Evolutionary conservation across 2,329 filamentous ascomycete genomes (phyloP).

Genomic region (Rutstroemia sp.): DNA sequence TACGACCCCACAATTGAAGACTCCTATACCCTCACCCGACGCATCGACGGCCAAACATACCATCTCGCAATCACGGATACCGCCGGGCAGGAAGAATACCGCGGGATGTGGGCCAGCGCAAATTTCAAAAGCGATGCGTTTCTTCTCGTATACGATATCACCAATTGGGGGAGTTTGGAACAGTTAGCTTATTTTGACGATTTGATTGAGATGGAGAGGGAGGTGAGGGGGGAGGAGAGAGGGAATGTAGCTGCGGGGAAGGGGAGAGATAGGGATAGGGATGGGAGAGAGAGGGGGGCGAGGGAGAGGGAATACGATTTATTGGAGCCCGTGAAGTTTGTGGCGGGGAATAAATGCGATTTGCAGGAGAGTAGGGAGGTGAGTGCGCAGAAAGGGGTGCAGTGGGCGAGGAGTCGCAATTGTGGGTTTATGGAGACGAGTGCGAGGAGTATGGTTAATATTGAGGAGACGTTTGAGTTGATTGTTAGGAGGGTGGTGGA

Average conservation of each 20-base stretch:
- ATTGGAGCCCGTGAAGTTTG: slow-evolving; percentile 62
- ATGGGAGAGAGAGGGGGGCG: not conserved
- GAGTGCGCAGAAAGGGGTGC: slow-evolving; percentile 60
- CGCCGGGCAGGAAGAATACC: slow-evolving; percentile 85
- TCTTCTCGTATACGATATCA: slow-evolving; percentile 84
- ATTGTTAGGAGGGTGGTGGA: slow-evolving; percentile 56
- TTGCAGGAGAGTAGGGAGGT: slow-evolving; percentile 63
- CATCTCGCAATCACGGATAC: slow-evolving; percentile 76
- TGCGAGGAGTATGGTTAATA: slow-evolving; percentile 76
- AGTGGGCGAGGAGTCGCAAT: slow-evolving; percentile 65
- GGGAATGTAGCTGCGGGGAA: not conserved
- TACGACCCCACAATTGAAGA: slow-evolving; percentile 79
- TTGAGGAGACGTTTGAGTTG: slow-evolving; percentile 79
- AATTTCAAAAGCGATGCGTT: slow-evolving; percentile 76
- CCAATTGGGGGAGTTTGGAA: slow-evolving; percentile 57
- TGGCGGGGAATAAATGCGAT: slow-evolving; percentile 84
- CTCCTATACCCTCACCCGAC: slow-evolving; percentile 75
- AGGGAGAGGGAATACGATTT: too few species aligned
- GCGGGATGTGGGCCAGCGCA: slow-evolving; percentile 62
- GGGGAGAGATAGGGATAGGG: not conserved
- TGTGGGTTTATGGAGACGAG: slow-evolving; percentile 91
- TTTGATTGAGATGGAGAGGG: slow-evolving; percentile 61
- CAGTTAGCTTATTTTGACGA: slow-evolving; percentile 74
- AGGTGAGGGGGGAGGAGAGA: not conserved
- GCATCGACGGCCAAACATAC: slow-evolving; percentile 70